Conservation (phyloP, 2,329 filamentous ascomycete species). For the Beauveria pseudobassiana region DNA sequence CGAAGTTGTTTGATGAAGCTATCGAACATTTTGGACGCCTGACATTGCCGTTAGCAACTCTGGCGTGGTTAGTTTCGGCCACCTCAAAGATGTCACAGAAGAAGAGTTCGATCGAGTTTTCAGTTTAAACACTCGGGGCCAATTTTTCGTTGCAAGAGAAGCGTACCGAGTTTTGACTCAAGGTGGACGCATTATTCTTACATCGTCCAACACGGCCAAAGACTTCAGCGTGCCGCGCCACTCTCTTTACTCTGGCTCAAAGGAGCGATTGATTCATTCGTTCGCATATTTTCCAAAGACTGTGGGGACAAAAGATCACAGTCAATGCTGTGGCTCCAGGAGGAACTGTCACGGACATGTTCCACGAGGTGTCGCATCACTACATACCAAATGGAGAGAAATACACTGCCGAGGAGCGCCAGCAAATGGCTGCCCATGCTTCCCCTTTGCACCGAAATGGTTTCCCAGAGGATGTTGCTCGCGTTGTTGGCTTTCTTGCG, state of each 20-base stretch:
- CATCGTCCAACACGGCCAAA: constrained; percentile 63
- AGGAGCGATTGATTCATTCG: constrained; percentile 71
- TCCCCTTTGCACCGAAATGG: constrained; percentile 42
- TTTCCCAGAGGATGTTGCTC: constrained; percentile 59
- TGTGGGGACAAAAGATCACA: constrained; percentile 60
- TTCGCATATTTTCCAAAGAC: constrained; percentile 66
- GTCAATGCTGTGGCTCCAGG: constrained; percentile 62
- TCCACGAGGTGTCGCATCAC: constrained; percentile 54
- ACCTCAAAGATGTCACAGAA: constrained; percentile 59
- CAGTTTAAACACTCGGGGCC: constrained; percentile 58
- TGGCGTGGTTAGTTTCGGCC: constrained; percentile 60
- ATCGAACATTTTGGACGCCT: constrained; percentile 57
- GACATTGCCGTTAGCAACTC: constrained; percentile 65
- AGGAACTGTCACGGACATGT: constrained; percentile 42
- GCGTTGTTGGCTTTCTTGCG: constrained; percentile 22
- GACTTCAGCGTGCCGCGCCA: constrained; percentile 63
- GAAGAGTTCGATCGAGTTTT: constrained; percentile 68
- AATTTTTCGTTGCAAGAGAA: constrained; percentile 66
- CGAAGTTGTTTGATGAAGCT: constrained; percentile 55
- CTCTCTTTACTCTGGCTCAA: constrained; percentile 66
- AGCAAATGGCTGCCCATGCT: constrained; percentile 19
- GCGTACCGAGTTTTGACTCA: constrained; percentile 63
- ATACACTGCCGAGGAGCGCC: constrained; percentile 48
- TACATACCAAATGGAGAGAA: constrained; percentile 52
- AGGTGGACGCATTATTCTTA: constrained; percentile 64